These are phyloP conservation scores for Podochytrium sp. DNA, from an alignment of 192 early-diverging fungal species.

Conservation along the genomic window DNA sequence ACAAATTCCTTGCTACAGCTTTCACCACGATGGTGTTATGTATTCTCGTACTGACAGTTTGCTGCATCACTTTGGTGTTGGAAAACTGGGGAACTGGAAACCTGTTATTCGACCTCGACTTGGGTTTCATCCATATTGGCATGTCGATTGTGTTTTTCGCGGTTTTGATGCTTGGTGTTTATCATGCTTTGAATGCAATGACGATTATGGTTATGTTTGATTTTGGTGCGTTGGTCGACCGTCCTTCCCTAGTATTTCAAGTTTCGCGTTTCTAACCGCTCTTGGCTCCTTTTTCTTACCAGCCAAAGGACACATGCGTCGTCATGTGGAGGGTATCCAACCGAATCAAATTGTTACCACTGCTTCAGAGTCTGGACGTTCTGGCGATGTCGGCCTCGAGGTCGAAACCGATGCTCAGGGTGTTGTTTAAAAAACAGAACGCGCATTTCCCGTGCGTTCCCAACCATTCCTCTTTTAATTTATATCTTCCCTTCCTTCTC, in stretches of 20 bases:
- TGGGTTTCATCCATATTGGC: slow-evolving; percentile 1
- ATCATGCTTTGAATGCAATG: slow-evolving; percentile 34
- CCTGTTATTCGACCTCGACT: slow-evolving; percentile 12
- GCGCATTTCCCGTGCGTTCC: too few relatives aligned
- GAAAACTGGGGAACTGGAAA: slow-evolving; percentile 33
- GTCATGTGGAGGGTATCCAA: neutral
- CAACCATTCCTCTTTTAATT: too few relatives aligned
- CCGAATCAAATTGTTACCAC: neutral
- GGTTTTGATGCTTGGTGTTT: slow-evolving; percentile 33
- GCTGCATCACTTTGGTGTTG: slow-evolving; percentile 33
- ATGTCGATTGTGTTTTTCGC: slow-evolving; percentile 38
- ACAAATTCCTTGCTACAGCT: slow-evolving; percentile 39
- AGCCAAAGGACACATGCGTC: neutral
- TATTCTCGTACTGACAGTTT: slow-evolving; percentile 35
- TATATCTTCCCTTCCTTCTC: too few relatives aligned
- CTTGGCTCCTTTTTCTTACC: neutral
- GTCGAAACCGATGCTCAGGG: too few relatives aligned
- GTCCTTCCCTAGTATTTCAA: neutral
- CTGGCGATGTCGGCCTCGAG: too few relatives aligned
- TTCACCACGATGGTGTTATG: slow-evolving; percentile 42
- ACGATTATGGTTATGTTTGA: slow-evolving; percentile 43
- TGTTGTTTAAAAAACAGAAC: too few relatives aligned
- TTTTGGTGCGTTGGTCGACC: slow-evolving; percentile 26
- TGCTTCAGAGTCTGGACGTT: too few relatives aligned
- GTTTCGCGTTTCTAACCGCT: neutral